These are phyloP conservation scores for Yamadazyma dushanensis DNA, from an alignment of 1,139 yeast species.

Conservation along the genomic window DNA sequence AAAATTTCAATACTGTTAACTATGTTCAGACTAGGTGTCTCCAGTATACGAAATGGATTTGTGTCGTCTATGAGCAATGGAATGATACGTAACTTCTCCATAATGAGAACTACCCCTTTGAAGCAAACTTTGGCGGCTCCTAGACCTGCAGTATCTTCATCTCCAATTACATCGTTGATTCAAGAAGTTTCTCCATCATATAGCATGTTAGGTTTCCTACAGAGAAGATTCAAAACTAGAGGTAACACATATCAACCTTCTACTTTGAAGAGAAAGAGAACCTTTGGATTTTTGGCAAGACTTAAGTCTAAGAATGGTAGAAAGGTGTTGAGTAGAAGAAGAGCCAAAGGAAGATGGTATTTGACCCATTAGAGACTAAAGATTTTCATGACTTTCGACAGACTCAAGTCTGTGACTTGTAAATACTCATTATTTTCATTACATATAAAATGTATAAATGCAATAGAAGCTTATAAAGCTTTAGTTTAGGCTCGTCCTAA, in stretches of 20 bases:
- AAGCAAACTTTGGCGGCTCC: neutral
- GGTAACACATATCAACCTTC: conserved; percentile 97
- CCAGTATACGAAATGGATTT: neutral
- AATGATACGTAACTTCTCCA: conserved; percentile 7
- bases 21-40: conserved; percentile 7
- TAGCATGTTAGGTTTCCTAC: conserved; percentile 40
- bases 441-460: neutral
- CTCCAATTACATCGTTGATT: conserved; percentile 8
- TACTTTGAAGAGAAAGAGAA: conserved; percentile 85
- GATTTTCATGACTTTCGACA: too few species aligned
- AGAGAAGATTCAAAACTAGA: conserved; percentile 78
- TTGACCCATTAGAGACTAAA: conserved; percentile 69
- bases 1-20: neutral
- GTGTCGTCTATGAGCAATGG: neutral
- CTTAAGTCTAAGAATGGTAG: conserved; percentile 77
- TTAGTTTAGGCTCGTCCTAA: conserved; percentile 42
- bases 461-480: conserved; percentile 1
- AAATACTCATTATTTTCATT: neutral
- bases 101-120: conserved; percentile 9
- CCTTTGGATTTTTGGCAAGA: conserved; percentile 89
- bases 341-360: conserved; percentile 92
- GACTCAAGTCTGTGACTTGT: neutral
- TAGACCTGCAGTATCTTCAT: neutral
- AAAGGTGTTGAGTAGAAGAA: conserved; percentile 75
- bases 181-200: conserved; percentile 20